A percentile compares a stretch with the other conserved stretches of the same genome.
Conservation (phyloP, 345 rosid species). For the Brassica nigra region DNA sequence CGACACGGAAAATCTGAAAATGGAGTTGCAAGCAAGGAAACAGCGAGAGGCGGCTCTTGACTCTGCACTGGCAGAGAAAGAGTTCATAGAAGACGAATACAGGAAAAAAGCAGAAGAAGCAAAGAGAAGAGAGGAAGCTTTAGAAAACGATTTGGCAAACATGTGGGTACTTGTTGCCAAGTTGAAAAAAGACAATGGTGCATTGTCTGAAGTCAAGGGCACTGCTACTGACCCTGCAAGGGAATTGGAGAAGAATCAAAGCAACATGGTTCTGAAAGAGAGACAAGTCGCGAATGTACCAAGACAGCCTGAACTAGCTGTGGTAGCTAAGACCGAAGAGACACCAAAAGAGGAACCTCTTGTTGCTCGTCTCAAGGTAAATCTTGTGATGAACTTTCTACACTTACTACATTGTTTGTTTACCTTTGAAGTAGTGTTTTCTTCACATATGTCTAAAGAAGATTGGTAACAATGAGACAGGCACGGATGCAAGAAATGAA, state of each 20-base stretch:
- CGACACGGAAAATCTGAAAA: slow-evolving; percentile 73
- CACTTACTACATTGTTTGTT: background rate
- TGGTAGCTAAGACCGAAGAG: slow-evolving; percentile 46
- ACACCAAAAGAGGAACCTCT: slow-evolving; percentile 78
- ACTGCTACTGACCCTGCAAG: slow-evolving; percentile 43
- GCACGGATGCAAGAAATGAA: slow-evolving; percentile 98
- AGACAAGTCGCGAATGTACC: slow-evolving; percentile 52
- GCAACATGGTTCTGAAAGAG: slow-evolving; percentile 51
- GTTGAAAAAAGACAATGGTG: slow-evolving; percentile 78
- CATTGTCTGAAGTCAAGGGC: slow-evolving; percentile 44
- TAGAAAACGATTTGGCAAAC: slow-evolving; percentile 94
- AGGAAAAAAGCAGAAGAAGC: slow-evolving; percentile 84
- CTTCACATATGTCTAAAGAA: background rate
- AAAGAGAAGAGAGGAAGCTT: slow-evolving; percentile 84
- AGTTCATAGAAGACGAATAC: slow-evolving; percentile 78
- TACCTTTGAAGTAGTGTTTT: background rate
- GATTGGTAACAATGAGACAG: slow-evolving; percentile 46
- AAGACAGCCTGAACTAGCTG: slow-evolving; percentile 46
- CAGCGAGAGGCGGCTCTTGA: slow-evolving; percentile 85
- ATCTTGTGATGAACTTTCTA: background rate
- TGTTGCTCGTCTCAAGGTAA: slow-evolving; percentile 87
- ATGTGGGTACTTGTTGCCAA: slow-evolving; percentile 99
- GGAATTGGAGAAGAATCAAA: slow-evolving; percentile 42
- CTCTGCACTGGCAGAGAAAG: slow-evolving; percentile 84
- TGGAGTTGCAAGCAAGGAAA: slow-evolving; percentile 91